These are phyloP conservation scores for Lumnitzera racemosa DNA, from an alignment of 345 rosid species.

Conservation along the genomic window DNA sequence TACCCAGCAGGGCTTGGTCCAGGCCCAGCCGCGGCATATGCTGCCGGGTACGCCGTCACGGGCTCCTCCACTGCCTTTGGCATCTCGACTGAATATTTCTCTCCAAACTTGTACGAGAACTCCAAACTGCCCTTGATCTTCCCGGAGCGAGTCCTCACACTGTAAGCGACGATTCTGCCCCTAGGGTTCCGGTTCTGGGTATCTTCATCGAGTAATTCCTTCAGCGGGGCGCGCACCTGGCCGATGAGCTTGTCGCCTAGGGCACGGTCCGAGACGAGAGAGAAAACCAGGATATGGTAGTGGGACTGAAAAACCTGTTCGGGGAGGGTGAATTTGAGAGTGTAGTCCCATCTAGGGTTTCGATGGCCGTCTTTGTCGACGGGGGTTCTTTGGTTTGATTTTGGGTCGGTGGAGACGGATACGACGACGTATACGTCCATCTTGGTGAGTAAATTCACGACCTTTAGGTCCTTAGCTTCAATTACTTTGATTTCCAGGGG, in stretches of 20 bases:
- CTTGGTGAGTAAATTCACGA: conserved; percentile 40
- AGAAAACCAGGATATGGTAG: conserved; percentile 25
- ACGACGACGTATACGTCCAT: conserved; percentile 59
- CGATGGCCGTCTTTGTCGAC: conserved; percentile 46
- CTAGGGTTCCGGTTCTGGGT: background rate
- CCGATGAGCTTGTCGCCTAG: conserved; percentile 45
- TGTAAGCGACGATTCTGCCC: conserved; percentile 12
- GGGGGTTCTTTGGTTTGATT: conserved; percentile 39
- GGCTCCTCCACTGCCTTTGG: conserved; percentile 13
- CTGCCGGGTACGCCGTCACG: conserved; percentile 23
- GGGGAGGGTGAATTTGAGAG: conserved; percentile 45
- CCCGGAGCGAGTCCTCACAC: conserved; percentile 25
- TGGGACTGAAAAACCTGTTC: conserved; percentile 30
- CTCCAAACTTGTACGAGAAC: conserved; percentile 36
- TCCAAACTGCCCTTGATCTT: conserved; percentile 30
- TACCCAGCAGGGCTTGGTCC: conserved; percentile 4
- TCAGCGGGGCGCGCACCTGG: conserved; percentile 37
- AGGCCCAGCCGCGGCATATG: conserved; percentile 13
- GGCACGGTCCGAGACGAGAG: conserved; percentile 39
- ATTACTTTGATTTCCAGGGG: conserved; percentile 40
- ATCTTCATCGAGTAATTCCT: conserved; percentile 33
- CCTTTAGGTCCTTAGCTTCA: conserved; percentile 48
- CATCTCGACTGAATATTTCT: conserved; percentile 10
- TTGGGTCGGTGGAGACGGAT: conserved; percentile 33
- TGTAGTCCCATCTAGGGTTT: conserved; percentile 46